These are phyloP conservation scores for Alternaria burnsii DNA, from an alignment of 2,329 filamentous ascomycete genomes.

Conservation along the genomic window DNA sequence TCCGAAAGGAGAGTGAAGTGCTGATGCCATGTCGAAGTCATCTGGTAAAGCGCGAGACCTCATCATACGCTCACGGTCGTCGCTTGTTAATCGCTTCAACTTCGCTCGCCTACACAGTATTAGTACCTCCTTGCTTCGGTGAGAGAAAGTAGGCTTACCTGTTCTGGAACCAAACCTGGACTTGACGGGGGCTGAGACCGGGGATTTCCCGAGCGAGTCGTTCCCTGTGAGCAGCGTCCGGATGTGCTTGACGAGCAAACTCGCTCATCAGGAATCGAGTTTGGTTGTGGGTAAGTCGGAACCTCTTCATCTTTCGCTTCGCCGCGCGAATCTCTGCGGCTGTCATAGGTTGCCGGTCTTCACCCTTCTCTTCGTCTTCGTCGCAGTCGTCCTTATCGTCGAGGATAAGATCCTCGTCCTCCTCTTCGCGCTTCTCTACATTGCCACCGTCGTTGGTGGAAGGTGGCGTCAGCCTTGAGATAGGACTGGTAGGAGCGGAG, in stretches of 20 bases:
- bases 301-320: slow-evolving; percentile 74
- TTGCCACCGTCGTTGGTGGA: slow-evolving; percentile 50
- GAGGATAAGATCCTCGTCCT: slow-evolving; percentile 49
- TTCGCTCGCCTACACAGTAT: slow-evolving; percentile 62
- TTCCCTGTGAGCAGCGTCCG: slow-evolving; percentile 89
- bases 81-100: slow-evolving; percentile 67
- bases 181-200: slow-evolving; percentile 87
- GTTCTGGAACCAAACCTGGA: slow-evolving; percentile 99
- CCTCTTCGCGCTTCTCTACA: slow-evolving; percentile 51
- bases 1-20: slow-evolving; percentile 64
- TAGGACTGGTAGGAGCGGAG: slow-evolving; percentile 57
- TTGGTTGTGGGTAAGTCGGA: slow-evolving; percentile 92
- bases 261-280: slow-evolving; percentile 98
- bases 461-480: slow-evolving; percentile 56
- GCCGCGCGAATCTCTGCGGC: slow-evolving; percentile 59
- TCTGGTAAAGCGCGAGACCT: slow-evolving; percentile 67
- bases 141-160: slow-evolving; percentile 66
- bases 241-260: slow-evolving; percentile 92
- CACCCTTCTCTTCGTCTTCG: slow-evolving; percentile 42
- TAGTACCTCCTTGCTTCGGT: slow-evolving; percentile 16
- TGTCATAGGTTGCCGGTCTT: slow-evolving; percentile 53
- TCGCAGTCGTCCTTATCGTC: slow-evolving; percentile 51
- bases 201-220: slow-evolving; percentile 89
- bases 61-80: slow-evolving; percentile 69
- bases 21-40: slow-evolving; percentile 67